Evolutionary conservation across 176 grass and related monocot genomes (phyloP).

Genomic region (Secale cereale): DNA sequence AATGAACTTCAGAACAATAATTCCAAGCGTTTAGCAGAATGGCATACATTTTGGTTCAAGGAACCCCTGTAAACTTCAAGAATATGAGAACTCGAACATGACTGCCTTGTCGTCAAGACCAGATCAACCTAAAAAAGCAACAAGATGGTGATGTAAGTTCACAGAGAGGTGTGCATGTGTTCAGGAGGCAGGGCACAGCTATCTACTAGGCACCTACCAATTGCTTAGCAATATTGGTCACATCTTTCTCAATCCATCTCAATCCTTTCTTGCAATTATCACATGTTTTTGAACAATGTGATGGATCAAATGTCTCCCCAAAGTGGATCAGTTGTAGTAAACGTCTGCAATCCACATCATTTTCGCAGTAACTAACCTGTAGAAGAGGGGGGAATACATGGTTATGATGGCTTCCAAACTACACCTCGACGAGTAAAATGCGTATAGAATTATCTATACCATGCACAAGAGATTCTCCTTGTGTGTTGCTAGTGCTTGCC

Average conservation of each 20-base stretch:
- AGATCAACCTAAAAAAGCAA: constrained; percentile 66
- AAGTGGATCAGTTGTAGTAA: constrained; percentile 89
- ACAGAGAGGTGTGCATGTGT: constrained; percentile 1
- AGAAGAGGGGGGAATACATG: neutral
- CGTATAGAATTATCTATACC: constrained; percentile 53
- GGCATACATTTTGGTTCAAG: constrained; percentile 74
- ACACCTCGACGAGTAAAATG: neutral
- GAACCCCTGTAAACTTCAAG: constrained; percentile 96
- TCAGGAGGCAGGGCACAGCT: constrained; percentile 3
- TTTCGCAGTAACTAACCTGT: constrained; percentile 95
- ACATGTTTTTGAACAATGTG: constrained; percentile 68
- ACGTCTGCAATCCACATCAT: constrained; percentile 82
- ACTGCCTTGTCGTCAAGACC: constrained; percentile 31
- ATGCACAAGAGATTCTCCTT: constrained; percentile 89
- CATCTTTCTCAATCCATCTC: constrained; percentile 77
- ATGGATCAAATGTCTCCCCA: constrained; percentile 80
- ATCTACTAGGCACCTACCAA: constrained; percentile 47
- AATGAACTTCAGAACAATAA: constrained; percentile 4
- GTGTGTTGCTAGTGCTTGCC: constrained; percentile 57
- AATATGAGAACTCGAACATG: constrained; percentile 64
- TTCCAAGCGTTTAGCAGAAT: neutral
- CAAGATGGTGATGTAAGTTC: constrained; percentile 7
- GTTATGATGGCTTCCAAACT: constrained; percentile 23
- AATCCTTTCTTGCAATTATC: constrained; percentile 89
- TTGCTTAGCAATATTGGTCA: constrained; percentile 67